Evolutionary conservation across 2,329 filamentous ascomycete genomes (phyloP).

Genomic region (Aspergillus sclerotialis): DNA sequence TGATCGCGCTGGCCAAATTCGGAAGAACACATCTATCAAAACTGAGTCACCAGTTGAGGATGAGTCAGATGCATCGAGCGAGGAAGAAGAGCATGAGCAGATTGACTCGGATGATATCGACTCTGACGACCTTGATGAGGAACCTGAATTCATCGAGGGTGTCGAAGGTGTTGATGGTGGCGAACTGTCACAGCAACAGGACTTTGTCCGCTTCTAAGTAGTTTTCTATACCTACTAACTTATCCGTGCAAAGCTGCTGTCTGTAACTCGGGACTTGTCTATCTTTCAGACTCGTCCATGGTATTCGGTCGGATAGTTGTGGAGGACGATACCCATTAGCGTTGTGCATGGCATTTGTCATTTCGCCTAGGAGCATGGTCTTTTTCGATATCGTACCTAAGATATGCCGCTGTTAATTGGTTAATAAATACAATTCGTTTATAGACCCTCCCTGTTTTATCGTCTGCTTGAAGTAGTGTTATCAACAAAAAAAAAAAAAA

Average conservation of each 20-base stretch:
- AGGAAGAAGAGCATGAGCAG: slow-evolving; percentile 59
- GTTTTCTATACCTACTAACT: not conserved
- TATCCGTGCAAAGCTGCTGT: not conserved
- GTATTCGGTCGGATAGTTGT: too few species aligned
- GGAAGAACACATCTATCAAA: slow-evolving; percentile 46
- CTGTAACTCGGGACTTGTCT: too few species aligned
- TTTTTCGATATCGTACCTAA: too few species aligned
- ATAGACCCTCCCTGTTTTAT: too few species aligned
- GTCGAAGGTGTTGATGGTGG: slow-evolving; percentile 33
- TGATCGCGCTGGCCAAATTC: slow-evolving; percentile 75
- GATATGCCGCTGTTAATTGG: too few species aligned
- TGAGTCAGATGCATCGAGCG: slow-evolving; percentile 67
- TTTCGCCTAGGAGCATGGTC: too few species aligned
- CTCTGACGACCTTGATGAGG: slow-evolving; percentile 53
- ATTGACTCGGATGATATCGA: slow-evolving; percentile 67
- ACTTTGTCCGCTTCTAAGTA: slow-evolving; percentile 44
- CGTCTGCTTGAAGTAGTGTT: too few species aligned
- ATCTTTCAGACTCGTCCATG: too few species aligned
- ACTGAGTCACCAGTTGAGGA: slow-evolving; percentile 38
- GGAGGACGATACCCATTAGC: too few species aligned
- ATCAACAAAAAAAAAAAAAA: too few species aligned
- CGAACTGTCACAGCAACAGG: slow-evolving; percentile 47
- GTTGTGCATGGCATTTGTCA: too few species aligned
- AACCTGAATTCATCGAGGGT: slow-evolving; percentile 25
- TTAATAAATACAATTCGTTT: too few species aligned